Evolutionary conservation across 108 stramenopile genomes (phyloP), one percentile per base, ranked within the genome.

Genomic region (Chaetoceros tenuissimus): DNA sequence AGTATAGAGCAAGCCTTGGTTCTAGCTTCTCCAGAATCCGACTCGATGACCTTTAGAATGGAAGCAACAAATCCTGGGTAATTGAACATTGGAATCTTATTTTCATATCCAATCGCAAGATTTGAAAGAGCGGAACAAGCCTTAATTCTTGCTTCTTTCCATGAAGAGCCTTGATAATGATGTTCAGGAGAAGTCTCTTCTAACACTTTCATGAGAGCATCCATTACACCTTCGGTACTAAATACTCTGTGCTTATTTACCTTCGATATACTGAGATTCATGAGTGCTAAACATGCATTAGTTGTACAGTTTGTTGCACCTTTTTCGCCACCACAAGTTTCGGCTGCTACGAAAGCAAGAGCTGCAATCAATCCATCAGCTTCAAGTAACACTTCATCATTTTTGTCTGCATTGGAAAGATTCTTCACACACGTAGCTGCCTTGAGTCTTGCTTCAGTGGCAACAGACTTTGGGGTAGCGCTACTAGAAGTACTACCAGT

Each of bases 391-490:
- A 87, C 87, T 0, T 80, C 80, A 63, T 92, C 91, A 54, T 92
- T 92, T 40, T 86, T 87, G 56, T 92, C 91, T 21, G 91, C 91
- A 53, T 92, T 92, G 46, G 81, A 82, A 45, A 92, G 50, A 57
- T 92, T 92, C 74, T 92, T 92, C 58, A 92, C 81, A 51, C 91
- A 92, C 1, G 91, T 92, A 3, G 91, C 88, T 3, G 91, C 91
- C 79, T 92, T 92, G 59, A 92, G 79, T 17, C 84, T 66, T 3
- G 91, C 91, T 71, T 92, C 91, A 18, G 86, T 80, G 31, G 67
- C 68, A 21, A 71, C 67, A 25, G 67, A 69, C 18, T 18, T 29
- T 18, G 48, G 48, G 8, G 34, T 40, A 10, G 13, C 34, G n/a
- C n/a, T n/a, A n/a, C 27, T 53, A 16, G 52, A 24, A n/a, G 26